Evolutionary conservation across 371 early-diverging fungal genomes (phyloP).

Genomic region (Lichtheimia ramosa): DNA sequence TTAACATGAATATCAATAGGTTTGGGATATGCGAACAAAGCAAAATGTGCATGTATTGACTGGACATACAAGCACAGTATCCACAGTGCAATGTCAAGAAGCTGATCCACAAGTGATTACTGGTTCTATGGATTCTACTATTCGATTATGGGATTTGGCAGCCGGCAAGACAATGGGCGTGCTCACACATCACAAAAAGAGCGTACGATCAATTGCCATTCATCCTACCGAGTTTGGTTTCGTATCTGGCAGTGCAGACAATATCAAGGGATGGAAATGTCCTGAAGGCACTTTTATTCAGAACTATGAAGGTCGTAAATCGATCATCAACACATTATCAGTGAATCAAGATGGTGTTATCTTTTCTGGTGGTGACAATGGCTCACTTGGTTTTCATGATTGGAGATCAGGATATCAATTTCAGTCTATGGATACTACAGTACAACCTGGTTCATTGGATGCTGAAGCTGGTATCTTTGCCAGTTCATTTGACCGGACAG

Average conservation of each 20-base stretch:
- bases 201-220: constrained; percentile 87
- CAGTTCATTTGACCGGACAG: constrained; percentile 93
- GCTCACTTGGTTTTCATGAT: constrained; percentile 95
- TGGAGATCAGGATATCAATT: constrained; percentile 95
- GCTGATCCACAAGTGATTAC: constrained; percentile 96
- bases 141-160: constrained; percentile 94
- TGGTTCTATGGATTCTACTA: constrained; percentile 90
- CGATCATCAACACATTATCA: constrained; percentile 89
- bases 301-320: constrained; percentile 85
- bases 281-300: constrained; percentile 94
- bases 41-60: constrained; percentile 87
- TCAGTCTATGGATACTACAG: constrained; percentile 82
- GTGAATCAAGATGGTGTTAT: constrained; percentile 91
- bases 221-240: constrained; percentile 95
- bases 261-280: constrained; percentile 95
- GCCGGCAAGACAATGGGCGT: constrained; percentile 94
- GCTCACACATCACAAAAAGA: constrained; percentile 97
- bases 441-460: constrained; percentile 96
- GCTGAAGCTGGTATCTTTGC: constrained; percentile 95
- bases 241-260: constrained; percentile 89
- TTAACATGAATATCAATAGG: constrained; percentile 28
- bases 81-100: constrained; percentile 88
- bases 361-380: constrained; percentile 94
- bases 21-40: constrained; percentile 98
- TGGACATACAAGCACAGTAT: constrained; percentile 87